These are phyloP conservation scores for Aureobasidium sp. DNA, from an alignment of 2,329 filamentous ascomycete species.

Conservation along the genomic window DNA sequence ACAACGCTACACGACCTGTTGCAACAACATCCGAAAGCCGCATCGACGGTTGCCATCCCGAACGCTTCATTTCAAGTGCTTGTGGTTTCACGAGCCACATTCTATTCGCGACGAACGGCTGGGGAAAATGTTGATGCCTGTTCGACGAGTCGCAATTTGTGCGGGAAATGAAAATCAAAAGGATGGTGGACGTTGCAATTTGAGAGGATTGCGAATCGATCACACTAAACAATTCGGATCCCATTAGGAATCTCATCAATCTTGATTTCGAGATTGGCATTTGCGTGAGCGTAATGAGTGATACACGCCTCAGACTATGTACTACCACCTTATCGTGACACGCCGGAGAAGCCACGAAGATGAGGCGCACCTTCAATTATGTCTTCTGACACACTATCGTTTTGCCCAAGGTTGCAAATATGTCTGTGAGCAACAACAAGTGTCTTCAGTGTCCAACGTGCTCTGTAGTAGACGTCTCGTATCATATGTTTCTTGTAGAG, in stretches of 20 bases:
- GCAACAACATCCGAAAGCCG: not conserved
- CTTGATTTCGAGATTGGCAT: not conserved
- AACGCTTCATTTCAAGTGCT: not conserved
- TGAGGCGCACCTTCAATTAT: not conserved
- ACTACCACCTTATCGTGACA: not conserved
- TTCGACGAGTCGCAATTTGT: not conserved
- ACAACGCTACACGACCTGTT: not conserved
- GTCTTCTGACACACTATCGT: not conserved
- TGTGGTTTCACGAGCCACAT: not conserved
- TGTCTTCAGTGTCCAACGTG: not conserved
- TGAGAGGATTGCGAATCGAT: slow-evolving; percentile 1
- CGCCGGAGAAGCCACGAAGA: not conserved
- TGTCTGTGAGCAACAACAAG: not conserved
- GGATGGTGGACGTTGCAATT: not conserved
- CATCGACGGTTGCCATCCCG: not conserved
- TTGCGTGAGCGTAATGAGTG: not conserved
- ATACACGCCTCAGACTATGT: not conserved
- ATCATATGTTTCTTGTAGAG: not conserved
- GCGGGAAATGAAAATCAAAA: slow-evolving; percentile 7
- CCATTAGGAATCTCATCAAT: not conserved
- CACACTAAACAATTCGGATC: not conserved
- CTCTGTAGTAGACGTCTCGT: not conserved
- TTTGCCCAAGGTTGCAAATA: not conserved
- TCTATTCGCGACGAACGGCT: slow-evolving; percentile 3
- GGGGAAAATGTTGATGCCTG: not conserved